phyloP scores from a whole-genome alignment of 2,329 filamentous ascomycete genomes.

The Rutstroemia sp. region DNA sequence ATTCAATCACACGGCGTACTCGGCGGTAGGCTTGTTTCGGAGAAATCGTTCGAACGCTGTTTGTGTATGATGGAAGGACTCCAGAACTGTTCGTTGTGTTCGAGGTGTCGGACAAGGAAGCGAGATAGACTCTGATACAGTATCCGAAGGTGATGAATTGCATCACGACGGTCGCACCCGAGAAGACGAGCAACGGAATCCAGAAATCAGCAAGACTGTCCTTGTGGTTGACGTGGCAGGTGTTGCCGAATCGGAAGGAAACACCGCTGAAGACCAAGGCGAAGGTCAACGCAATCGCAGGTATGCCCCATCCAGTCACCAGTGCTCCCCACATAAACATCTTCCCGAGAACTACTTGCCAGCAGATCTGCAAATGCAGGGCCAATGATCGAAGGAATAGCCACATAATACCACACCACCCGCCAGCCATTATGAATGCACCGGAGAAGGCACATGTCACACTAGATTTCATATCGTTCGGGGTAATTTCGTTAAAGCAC shows the following conservation, averaged over 20 bases:
- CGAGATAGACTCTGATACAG: constrained; percentile 91
- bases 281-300: constrained; percentile 64
- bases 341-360: constrained; percentile 83
- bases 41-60: constrained; percentile 65
- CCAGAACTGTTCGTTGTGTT: constrained; percentile 64
- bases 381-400: constrained; percentile 84
- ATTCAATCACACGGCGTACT: constrained; percentile 74
- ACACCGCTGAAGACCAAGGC: constrained; percentile 82
- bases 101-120: constrained; percentile 68
- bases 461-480: constrained; percentile 81
- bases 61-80: constrained; percentile 62
- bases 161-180: constrained; percentile 66
- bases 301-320: constrained; percentile 75
- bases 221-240: constrained; percentile 89
- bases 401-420: constrained; percentile 81
- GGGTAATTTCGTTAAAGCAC: constrained; percentile 86
- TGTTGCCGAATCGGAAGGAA: constrained; percentile 83
- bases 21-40: constrained; percentile 84
- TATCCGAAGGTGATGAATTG: constrained; percentile 85
- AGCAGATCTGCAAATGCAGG: constrained; percentile 95
- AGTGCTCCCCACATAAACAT: constrained; percentile 86
- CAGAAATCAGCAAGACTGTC: constrained; percentile 81
- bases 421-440: constrained; percentile 76
- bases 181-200: constrained; percentile 78
- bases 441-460: constrained; percentile 83